Conservation (phyloP, 2,329 filamentous ascomycete species). For the Colletotrichum ledebouriae region DNA sequence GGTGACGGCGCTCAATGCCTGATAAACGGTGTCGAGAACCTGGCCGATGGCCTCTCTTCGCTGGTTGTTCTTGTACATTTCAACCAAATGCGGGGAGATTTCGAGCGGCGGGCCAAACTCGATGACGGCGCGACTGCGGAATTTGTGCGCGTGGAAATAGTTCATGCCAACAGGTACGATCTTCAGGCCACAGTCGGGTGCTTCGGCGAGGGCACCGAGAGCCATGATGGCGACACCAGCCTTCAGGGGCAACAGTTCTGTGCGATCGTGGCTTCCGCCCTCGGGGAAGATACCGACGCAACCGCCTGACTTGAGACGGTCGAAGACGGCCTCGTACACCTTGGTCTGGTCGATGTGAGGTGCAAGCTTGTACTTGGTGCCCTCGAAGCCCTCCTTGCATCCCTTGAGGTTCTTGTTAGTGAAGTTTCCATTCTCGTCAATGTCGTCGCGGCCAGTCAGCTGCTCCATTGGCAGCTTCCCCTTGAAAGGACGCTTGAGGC, state of each 20-base stretch:
- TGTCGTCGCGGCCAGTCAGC: constrained; percentile 83
- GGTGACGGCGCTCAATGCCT: constrained; percentile 87
- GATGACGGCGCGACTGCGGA: constrained; percentile 93
- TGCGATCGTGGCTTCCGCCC: constrained; percentile 94
- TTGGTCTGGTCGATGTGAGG: constrained; percentile 94
- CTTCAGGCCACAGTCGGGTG: constrained; percentile 89
- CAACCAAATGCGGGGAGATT: constrained; percentile 83
- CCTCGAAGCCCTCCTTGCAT: constrained; percentile 74
- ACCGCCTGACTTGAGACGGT: constrained; percentile 82
- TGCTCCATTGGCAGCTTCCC: constrained; percentile 81
- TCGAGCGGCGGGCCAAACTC: constrained; percentile 95
- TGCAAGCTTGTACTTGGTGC: constrained; percentile 87
- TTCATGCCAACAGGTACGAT: constrained; percentile 99
- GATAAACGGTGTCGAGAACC: constrained; percentile 87
- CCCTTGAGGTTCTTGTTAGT: constrained; percentile 67
- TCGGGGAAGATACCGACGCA: constrained; percentile 98
- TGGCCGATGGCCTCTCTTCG: constrained; percentile 88
- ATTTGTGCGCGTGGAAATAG: constrained; percentile 99
- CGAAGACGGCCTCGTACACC: constrained; percentile 94
- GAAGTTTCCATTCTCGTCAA: constrained; percentile 76
- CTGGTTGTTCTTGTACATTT: constrained; percentile 86
- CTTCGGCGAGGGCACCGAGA: constrained; percentile 85
- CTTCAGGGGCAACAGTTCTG: constrained; percentile 91
- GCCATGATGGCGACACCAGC: constrained; percentile 99
- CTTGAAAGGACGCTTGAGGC: constrained; percentile 90